Base-by-base conservation (phyloP, 345 rosid genomes). In the Isatis tinctoria region DNA sequence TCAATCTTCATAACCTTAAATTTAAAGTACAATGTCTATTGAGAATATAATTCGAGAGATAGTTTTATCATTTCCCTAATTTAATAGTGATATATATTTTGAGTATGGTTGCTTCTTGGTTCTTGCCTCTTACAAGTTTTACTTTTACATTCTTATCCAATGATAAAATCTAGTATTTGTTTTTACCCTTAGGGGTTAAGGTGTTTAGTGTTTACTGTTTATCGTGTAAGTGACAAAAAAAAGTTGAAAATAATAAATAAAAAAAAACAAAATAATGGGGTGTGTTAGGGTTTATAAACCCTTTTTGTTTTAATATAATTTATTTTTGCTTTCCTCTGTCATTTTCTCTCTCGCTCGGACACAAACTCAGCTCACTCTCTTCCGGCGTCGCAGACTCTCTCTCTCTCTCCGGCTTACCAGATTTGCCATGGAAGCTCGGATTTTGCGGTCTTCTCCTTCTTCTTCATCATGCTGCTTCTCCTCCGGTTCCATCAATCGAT, bases 401-500 rank as follows among this genome's bases (percentile, higher is more conserved):
- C 60, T 27, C 33, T 52, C 35, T 26, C 59, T 27, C 60, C 59
- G 59, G 59, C 18, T 30, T 2, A 51, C 6, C 30, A 10, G 32
- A 12, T 36, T 54, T 54, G 74, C 69, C 16, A 75, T 76, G 75
- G 64, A 70, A 63, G 37, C 75, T 35, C 60, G 26, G 52, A 47
- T 76, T 81, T 61, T 54, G 83, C 82, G 80, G 28, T 80, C 72
- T 73, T 53, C 58, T 26, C 0, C 56, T 49, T 24, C 57, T 5
- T 12, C 65, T 28, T 45, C 54, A 58, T 45, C 1, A 53, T 43
- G n/a, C 53, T 43, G 54, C 45, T 53, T 22, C 32, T 20, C 17
- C 10, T 56, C 69, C 37, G 76, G 35, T 68, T 69, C 61, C 73
- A 26, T 51, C 60, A 76, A 62, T 54, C 52, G 60, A 12, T 14